Evolutionary conservation across 1,284 basidiomycete genomes (phyloP), one percentile per base, ranked within the genome.

Genomic region (Ceratobasidium papillatum): DNA sequence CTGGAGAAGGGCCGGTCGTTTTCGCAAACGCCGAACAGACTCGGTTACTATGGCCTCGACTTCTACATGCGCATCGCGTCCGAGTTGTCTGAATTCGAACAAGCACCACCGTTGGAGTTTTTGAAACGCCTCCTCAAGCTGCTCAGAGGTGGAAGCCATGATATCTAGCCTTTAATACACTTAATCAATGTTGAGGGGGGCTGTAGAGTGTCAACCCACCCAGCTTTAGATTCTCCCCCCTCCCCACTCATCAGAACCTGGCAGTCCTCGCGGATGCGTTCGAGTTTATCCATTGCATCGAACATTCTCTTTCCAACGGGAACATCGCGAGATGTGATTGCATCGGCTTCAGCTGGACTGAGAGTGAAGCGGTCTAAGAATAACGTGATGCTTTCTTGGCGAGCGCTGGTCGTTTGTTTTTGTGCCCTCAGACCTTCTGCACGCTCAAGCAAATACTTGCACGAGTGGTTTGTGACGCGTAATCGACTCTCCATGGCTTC

Each of bases 301-400:
- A 98, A 98, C 78, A 99, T 91, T 0, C 85, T 84, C 5, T 85
- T 81, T 0, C 91, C 90, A 14, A 97, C 87, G 1, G 90, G 88
- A 0, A 95, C 87, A 51, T 97, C 92, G 34, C 94, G 85, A 2
- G 92, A 93, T 0, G 88, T 89, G 58, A 99, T 85, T 0, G 91
- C 88, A 47, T 90, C 88, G 1, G 88, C 83, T 79, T 98, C 95
- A 9, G 87, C 85, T 1, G 91, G 86, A 0, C 84, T 88, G 7
- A 99, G 88, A 0, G 95, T 97, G 82, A 99, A 98, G 1, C 92
- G 90, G 0, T 87, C 81, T 14, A 99, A 87, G 83, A 99, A 98
- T 22, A 93, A 83, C 0, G 87, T 83, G 1, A 96, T 89, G 74
- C 98, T 91, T 0, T 90, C 87, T 79, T 92, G 89, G 74, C 90